Evolutionary conservation across 2,329 filamentous ascomycete species (phyloP).

Genomic region (Aspergillus aculeatus): DNA sequence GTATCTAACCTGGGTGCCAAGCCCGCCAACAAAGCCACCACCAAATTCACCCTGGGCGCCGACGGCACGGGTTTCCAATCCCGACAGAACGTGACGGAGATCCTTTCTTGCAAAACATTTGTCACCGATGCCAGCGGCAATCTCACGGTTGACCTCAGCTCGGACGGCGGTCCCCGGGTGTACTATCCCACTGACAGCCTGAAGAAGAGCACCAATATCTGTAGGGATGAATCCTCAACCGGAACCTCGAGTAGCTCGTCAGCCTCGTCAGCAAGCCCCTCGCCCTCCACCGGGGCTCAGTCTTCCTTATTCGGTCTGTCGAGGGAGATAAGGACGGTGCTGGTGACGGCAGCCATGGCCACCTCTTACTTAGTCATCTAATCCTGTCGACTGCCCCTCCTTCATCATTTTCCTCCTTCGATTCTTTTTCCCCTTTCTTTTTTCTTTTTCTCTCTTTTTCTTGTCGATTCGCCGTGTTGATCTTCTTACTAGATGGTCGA

Average conservation of each 20-base stretch:
- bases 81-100: slow-evolving; percentile 5
- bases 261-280: neutral
- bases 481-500: too few species aligned
- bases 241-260: neutral
- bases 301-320: neutral
- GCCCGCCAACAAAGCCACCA: slow-evolving; percentile 5
- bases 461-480: too few species aligned
- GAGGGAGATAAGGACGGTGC: neutral
- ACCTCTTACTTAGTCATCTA: neutral
- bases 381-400: neutral
- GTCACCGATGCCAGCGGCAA: slow-evolving; percentile 2
- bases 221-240: neutral
- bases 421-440: neutral
- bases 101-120: slow-evolving; percentile 2
- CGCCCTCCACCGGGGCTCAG: neutral
- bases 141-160: slow-evolving; percentile 6
- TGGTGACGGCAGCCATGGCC: slow-evolving; percentile 1
- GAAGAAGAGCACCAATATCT: slow-evolving; percentile 1
- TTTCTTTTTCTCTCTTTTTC: neutral
- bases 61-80: slow-evolving; percentile 3
- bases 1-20: slow-evolving; percentile 42
- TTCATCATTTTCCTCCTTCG: neutral
- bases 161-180: slow-evolving; percentile 6
- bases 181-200: slow-evolving; percentile 7
- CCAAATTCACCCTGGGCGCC: slow-evolving; percentile 1